Evolutionary conservation across 1,284 basidiomycete genomes (phyloP).

Genomic region (Irpex sp.): DNA sequence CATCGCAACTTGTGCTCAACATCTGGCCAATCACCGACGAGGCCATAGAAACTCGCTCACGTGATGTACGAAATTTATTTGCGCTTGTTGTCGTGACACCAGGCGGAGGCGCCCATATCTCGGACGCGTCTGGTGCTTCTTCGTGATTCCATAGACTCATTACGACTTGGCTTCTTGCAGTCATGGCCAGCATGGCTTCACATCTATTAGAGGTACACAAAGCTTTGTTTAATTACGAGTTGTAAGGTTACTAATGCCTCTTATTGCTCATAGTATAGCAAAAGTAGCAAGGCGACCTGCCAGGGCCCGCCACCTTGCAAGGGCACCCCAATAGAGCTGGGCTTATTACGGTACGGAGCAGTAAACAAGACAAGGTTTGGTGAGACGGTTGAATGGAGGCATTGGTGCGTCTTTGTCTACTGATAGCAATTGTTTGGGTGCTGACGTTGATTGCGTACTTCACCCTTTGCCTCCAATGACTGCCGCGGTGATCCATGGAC

Average conservation of each 20-base stretch:
- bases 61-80: background rate
- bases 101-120: background rate
- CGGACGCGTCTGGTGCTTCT: background rate
- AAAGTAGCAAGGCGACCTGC: conserved; percentile 63
- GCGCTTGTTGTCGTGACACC: no score
- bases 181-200: conserved; percentile 11
- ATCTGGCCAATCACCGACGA: background rate
- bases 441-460: background rate
- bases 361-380: conserved; percentile 43
- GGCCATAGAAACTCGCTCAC: background rate
- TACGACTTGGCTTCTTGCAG: background rate
- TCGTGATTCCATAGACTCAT: background rate
- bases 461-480: background rate
- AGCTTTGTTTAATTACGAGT: background rate
- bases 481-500: background rate
- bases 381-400: conserved; percentile 67
- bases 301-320: conserved; percentile 60
- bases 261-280: conserved; percentile 55
- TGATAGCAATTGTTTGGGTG: background rate
- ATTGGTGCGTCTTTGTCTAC: conserved; percentile 48
- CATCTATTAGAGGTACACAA: conserved; percentile 15
- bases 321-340: conserved; percentile 47
- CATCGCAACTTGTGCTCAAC: background rate
- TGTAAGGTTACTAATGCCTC: no score
- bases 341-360: conserved; percentile 60